These are phyloP conservation scores for Nevesoporus exiguus DNA, from an alignment of 768 basidiomycete species.

Conservation along the genomic window DNA sequence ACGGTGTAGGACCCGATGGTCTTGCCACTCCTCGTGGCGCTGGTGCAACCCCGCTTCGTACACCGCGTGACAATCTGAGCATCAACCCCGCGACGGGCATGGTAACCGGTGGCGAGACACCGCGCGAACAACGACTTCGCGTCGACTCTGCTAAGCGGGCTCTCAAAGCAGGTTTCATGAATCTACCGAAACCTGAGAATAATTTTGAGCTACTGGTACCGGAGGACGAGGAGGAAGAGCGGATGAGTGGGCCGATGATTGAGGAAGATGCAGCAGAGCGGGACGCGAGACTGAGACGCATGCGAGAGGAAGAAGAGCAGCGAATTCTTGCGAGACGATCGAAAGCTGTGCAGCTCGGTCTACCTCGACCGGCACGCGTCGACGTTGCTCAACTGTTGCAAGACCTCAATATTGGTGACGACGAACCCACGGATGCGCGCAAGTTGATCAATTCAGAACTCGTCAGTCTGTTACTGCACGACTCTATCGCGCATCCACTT, in stretches of 20 bases:
- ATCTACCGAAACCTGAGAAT: slow-evolving; percentile 89
- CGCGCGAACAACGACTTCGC: slow-evolving; percentile 68
- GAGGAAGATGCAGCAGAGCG: slow-evolving; percentile 94
- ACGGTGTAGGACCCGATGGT: slow-evolving; percentile 39
- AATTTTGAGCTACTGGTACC: slow-evolving; percentile 94
- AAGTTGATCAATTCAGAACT: slow-evolving; percentile 76
- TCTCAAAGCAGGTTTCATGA: slow-evolving; percentile 77
- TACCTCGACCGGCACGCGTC: slow-evolving; percentile 86
- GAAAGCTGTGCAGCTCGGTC: slow-evolving; percentile 70
- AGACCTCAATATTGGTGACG: slow-evolving; percentile 51
- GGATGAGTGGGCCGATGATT: slow-evolving; percentile 14
- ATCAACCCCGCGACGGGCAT: slow-evolving; percentile 75
- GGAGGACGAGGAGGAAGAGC: slow-evolving; percentile 70
- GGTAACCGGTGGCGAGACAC: slow-evolving; percentile 59
- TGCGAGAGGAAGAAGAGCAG: slow-evolving; percentile 72
- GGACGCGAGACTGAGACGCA: slow-evolving; percentile 66
- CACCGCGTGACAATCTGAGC: slow-evolving; percentile 90
- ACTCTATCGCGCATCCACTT: slow-evolving; percentile 81
- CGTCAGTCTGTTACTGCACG: slow-evolving; percentile 76
- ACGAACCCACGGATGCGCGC: slow-evolving; percentile 49
- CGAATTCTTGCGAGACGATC: slow-evolving; percentile 81
- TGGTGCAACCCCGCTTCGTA: slow-evolving; percentile 80
- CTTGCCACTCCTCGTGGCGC: slow-evolving; percentile 56
- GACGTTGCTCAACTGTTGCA: slow-evolving; percentile 63
- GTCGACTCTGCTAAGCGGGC: slow-evolving; percentile 65